phyloP scores from a whole-genome alignment of 345 rosid genomes.

The Aquilaria sinensis region DNA sequence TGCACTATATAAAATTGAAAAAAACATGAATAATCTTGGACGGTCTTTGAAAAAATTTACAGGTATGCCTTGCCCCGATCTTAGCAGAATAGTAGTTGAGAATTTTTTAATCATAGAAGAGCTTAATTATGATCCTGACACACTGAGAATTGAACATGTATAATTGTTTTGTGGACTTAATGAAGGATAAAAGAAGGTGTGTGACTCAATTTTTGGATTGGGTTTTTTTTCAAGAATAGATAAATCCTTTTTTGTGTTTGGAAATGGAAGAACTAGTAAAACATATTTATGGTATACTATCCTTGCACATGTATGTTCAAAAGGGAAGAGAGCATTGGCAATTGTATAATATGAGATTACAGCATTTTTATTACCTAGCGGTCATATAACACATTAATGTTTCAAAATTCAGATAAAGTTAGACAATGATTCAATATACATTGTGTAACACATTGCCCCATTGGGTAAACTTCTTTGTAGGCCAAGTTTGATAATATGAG shows the following conservation, averaged over 20 bases:
- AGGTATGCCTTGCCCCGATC: neutral
- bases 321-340: neutral
- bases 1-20: neutral
- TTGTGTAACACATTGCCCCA: neutral
- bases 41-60: neutral
- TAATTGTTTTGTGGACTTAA: neutral
- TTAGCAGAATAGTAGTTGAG: neutral
- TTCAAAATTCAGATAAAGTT: neutral
- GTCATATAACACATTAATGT: neutral
- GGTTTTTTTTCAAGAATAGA: neutral
- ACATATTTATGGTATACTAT: neutral
- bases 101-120: neutral
- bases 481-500: constrained; percentile 2
- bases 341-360: neutral
- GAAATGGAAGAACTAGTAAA: neutral
- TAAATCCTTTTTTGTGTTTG: neutral
- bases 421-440: neutral
- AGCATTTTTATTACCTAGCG: neutral
- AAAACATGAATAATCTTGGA: neutral
- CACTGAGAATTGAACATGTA: neutral
- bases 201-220: neutral
- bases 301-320: too few species aligned
- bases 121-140: neutral
- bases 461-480: neutral
- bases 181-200: neutral